These are phyloP conservation scores for Phytophthora kernoviae DNA, from an alignment of 352 stramenopile genomes.

Conservation along the genomic window DNA sequence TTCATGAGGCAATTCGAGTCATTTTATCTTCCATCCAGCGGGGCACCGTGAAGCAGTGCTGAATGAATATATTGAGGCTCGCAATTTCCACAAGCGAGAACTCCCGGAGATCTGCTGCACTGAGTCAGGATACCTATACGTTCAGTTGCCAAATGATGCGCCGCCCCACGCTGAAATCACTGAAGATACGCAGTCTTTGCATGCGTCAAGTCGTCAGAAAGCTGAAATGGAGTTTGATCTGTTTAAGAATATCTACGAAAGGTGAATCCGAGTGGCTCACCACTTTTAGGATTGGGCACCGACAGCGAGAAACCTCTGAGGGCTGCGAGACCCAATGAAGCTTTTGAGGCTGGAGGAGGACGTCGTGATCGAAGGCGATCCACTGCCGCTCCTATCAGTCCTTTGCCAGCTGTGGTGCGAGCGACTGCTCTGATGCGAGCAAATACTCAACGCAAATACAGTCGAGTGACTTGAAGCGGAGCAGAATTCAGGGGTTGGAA, in stretches of 20 bases:
- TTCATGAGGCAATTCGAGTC: conserved; percentile 46
- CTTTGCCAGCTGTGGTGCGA: not conserved
- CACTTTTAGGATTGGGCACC: conserved; percentile 1
- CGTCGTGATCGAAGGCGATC: conserved; percentile 19
- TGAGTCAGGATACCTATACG: conserved; percentile 36
- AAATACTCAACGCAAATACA: conserved; percentile 13
- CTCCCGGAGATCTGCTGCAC: conserved; percentile 30
- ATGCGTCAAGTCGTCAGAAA: conserved; percentile 14
- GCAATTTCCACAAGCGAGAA: conserved; percentile 18
- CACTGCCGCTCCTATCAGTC: conserved; percentile 14
- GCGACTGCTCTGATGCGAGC: conserved; percentile 1
- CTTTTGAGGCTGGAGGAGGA: conserved; percentile 18
- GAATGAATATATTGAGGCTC: conserved; percentile 25
- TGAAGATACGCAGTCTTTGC: conserved; percentile 12
- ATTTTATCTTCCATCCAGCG: conserved; percentile 34
- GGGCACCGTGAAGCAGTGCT: conserved; percentile 33
- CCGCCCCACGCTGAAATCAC: conserved; percentile 9
- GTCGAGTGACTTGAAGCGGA: conserved; percentile 13
- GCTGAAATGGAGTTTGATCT: conserved; percentile 25
- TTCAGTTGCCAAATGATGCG: conserved; percentile 37
- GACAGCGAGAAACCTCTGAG: conserved; percentile 21
- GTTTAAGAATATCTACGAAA: conserved; percentile 31
- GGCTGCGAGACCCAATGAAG: conserved; percentile 32
- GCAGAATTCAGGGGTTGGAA: too few relatives aligned
- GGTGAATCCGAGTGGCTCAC: conserved; percentile 15